phyloP scores from a whole-genome alignment of 2,329 filamentous ascomycete species.

The Aspergillus latus region DNA sequence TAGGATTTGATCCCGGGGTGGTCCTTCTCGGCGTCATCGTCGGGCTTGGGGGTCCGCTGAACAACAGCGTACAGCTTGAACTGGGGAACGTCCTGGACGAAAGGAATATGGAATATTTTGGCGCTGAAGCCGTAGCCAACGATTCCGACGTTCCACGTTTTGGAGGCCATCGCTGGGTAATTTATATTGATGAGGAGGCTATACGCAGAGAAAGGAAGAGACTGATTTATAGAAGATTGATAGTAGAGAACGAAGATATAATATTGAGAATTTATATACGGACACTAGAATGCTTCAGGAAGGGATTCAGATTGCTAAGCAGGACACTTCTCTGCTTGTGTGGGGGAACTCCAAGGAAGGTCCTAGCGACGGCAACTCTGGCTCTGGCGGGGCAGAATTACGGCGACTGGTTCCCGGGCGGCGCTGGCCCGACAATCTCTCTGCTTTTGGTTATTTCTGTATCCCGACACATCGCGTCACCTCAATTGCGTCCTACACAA shows the following conservation, averaged over 20 bases:
- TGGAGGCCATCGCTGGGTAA: conserved; percentile 38
- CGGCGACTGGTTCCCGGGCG: conserved; percentile 46
- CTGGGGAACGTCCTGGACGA: conserved; percentile 63
- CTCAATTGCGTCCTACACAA: conserved; percentile 32
- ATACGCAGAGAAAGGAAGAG: not conserved
- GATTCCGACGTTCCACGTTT: conserved; percentile 57
- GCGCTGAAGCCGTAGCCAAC: conserved; percentile 65
- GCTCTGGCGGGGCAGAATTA: conserved; percentile 37
- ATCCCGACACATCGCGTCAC: conserved; percentile 34
- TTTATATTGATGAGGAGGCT: not conserved
- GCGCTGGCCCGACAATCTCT: not conserved
- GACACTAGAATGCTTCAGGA: not conserved
- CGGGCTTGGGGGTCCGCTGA: conserved; percentile 66
- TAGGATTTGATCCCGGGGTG: conserved; percentile 66
- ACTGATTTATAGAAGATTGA: no score
- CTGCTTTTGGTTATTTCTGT: conserved; percentile 2
- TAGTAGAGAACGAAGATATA: no score
- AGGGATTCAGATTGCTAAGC: not conserved
- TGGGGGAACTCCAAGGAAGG: conserved; percentile 31
- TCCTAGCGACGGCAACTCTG: conserved; percentile 43
- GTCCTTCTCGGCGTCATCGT: conserved; percentile 67
- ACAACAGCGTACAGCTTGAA: conserved; percentile 73
- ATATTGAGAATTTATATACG: not conserved
- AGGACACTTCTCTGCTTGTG: conserved; percentile 18
- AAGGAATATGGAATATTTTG: conserved; percentile 82